phyloP scores from a whole-genome alignment of 164 flowering plant species.

The Pachysandra terminalis region DNA sequence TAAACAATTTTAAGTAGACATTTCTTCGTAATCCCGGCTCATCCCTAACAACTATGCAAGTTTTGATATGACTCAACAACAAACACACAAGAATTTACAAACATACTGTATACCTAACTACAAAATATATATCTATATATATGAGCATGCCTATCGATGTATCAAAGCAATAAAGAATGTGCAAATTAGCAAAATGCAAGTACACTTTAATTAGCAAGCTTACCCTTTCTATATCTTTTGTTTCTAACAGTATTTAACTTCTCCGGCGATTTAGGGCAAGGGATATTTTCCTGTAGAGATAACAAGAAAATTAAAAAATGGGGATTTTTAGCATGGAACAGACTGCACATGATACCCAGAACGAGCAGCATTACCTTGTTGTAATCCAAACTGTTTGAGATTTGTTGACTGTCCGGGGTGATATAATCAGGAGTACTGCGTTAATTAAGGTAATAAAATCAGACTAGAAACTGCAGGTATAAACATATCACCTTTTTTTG shows the following conservation, averaged over 20 bases:
- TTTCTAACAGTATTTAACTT: conserved; percentile 54
- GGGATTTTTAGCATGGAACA: background rate
- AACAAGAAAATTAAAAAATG: background rate
- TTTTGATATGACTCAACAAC: too few relatives aligned
- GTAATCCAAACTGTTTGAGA: conserved; percentile 35
- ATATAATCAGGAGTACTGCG: conserved; percentile 97
- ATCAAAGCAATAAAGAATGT: too few relatives aligned
- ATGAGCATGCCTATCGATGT: too few relatives aligned
- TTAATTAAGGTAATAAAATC: background rate
- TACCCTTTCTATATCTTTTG: conserved; percentile 58
- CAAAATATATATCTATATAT: too few relatives aligned
- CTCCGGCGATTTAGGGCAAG: conserved; percentile 85
- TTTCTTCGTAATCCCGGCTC: too few relatives aligned
- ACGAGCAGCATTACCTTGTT: conserved; percentile 46
- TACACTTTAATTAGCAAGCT: conserved; percentile 6
- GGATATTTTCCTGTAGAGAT: conserved; percentile 48
- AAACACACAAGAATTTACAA: too few relatives aligned
- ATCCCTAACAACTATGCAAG: too few relatives aligned
- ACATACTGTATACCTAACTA: too few relatives aligned
- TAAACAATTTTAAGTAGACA: too few relatives aligned
- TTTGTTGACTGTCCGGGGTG: conserved; percentile 70
- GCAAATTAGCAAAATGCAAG: background rate
- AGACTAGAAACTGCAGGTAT: background rate
- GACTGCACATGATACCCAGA: background rate
- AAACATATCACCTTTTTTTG: too few relatives aligned